Evolutionary conservation across 441 rosid species (phyloP).

Genomic region (Pelargonium citronellum): DNA sequence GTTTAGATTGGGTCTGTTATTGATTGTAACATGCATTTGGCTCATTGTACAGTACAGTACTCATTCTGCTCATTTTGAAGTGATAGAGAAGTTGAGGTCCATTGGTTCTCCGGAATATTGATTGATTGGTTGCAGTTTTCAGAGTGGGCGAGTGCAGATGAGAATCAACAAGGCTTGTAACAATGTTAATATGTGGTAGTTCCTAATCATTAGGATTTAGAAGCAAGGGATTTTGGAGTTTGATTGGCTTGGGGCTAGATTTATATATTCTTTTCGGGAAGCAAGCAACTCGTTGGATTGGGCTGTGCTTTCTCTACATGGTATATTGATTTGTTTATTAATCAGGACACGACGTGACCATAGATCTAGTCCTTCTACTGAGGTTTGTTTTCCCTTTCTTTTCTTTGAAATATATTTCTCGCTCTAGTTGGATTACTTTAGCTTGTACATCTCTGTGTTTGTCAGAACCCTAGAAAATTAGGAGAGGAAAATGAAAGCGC

Average conservation of each 20-base stretch:
- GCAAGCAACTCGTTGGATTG: not conserved
- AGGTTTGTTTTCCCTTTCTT: slow-evolving; percentile 22
- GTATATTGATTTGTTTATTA: not conserved
- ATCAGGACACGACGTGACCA: slow-evolving; percentile 10
- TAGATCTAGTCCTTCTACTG: slow-evolving; percentile 24
- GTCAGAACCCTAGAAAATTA: slow-evolving; percentile 10
- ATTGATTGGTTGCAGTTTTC: slow-evolving; percentile 9
- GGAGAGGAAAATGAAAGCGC: slow-evolving; percentile 23
- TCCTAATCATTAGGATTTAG: not conserved
- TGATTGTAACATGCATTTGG: slow-evolving; percentile 18
- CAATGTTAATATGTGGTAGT: not conserved
- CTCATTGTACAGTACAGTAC: slow-evolving; percentile 18
- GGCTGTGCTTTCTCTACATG: not conserved
- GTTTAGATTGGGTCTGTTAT: slow-evolving; percentile 36
- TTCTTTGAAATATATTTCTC: slow-evolving; percentile 6
- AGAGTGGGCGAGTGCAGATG: slow-evolving; percentile 14
- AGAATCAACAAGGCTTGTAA: slow-evolving; percentile 6
- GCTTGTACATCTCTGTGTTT: not conserved
- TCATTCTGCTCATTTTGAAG: slow-evolving; percentile 21
- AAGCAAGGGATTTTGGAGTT: not conserved
- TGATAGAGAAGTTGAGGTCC: slow-evolving; percentile 17
- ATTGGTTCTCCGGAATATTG: slow-evolving; percentile 11
- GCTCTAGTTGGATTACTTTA: not conserved
- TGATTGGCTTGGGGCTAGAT: not conserved
- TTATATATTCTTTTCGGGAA: not conserved